Percentiles rank a stretch among this genome's conserved stretches.
These are phyloP conservation scores for Claviceps humidiphila DNA, from an alignment of 2,329 filamentous ascomycete genomes.

Conservation along the genomic window DNA sequence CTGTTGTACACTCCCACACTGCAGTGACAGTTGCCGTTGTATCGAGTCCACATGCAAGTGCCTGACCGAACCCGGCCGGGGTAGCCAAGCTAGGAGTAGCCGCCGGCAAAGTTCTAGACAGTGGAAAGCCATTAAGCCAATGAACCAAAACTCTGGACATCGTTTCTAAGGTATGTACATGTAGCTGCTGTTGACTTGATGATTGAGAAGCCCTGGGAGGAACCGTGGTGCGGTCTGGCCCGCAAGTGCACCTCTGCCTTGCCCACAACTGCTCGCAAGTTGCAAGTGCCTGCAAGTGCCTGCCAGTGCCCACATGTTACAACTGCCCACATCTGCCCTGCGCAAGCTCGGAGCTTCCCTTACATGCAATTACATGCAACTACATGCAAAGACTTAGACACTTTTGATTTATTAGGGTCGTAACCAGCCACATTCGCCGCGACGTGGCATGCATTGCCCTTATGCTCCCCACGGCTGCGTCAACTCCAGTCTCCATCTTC, in stretches of 20 bases:
- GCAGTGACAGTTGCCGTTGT: background rate
- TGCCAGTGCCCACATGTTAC: background rate
- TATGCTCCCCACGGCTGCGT: background rate
- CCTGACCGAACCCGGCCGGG: background rate
- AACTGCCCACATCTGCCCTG: background rate
- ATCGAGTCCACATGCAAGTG: background rate
- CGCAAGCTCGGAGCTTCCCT: background rate
- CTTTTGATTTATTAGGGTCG: background rate
- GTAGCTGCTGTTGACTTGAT: background rate
- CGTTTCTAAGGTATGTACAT: background rate
- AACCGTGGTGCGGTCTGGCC: background rate
- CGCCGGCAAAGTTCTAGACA: background rate
- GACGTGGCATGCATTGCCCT: background rate
- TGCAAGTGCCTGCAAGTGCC: background rate
- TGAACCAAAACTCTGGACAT: background rate
- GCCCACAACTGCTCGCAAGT: background rate
- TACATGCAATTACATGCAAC: too few species aligned
- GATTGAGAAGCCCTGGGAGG: background rate
- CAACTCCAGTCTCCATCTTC: background rate
- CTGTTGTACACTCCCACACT: background rate
- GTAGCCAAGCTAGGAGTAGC: background rate
- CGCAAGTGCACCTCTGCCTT: background rate
- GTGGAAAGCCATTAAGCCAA: too few species aligned
- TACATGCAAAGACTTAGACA: background rate
- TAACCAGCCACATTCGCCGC: background rate